phyloP scores from a whole-genome alignment of 2,329 filamentous ascomycete species.

The Cordyceps tenuipes region DNA sequence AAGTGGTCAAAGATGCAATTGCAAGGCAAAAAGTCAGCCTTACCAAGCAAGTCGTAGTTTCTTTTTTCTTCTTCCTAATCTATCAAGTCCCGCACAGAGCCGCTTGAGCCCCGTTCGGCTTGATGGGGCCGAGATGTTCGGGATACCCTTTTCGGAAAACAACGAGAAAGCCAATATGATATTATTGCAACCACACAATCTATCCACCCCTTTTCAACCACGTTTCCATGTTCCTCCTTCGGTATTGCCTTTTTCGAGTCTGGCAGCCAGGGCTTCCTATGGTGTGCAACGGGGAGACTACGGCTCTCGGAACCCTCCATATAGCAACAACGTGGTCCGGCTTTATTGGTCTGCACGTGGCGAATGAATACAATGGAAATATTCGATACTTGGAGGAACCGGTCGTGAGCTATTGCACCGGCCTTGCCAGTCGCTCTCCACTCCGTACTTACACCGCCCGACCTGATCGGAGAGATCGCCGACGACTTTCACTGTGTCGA shows the following conservation, averaged over 20 bases:
- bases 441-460: no score
- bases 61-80: no score
- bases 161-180: background rate
- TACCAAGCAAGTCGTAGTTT: background rate
- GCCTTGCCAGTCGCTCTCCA: no score
- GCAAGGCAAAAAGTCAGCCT: no score
- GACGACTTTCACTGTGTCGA: no score
- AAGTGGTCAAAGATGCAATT: no score
- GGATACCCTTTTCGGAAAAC: slow-evolving; percentile 1
- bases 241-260: background rate
- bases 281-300: background rate
- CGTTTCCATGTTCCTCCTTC: background rate
- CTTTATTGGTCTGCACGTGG: no score
- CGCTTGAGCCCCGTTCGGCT: background rate
- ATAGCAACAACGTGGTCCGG: no score
- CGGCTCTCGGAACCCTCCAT: background rate
- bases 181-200: background rate
- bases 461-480: no score
- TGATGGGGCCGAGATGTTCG: background rate
- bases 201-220: background rate
- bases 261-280: background rate
- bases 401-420: no score
- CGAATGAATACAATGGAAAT: no score
- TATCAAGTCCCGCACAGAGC: background rate
- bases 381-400: no score